Base-by-base conservation (phyloP, 805 yeast species). In the Komagataella pseudopastoris region DNA sequence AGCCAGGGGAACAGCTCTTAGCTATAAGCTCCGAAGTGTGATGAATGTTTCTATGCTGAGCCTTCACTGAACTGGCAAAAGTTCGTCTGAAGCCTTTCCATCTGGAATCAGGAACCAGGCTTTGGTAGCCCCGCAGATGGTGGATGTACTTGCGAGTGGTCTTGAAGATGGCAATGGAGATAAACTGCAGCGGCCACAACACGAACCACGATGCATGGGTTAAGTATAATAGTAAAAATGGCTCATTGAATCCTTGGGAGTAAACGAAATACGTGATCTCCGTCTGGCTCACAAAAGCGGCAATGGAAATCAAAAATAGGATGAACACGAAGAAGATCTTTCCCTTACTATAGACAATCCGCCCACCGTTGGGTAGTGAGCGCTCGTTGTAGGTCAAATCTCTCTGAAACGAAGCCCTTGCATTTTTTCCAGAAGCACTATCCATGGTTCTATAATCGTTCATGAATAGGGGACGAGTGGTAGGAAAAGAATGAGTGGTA, bases 181-280 rank as follows among this genome's bases (percentile, higher is more conserved):
- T 7, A 7, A 81, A 74, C 61, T 88, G 95, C 5, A 76, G 49
- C 0, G 90, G 91, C 85, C 88, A 82, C 48, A 85, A 69, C 10
- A 77, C 50, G 73, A 80, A 70, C 95, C 93, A 85, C 8, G 83
- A 76, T 2, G 89, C 85, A 60, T 88, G 96, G 0, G 95, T 88
- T 16, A 85, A 65, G 51, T 72, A 64, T n/a, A 83, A 66, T 51
- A 83, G 66, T 22, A 87, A 63, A 20, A 86, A 70, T 0, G 96
- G 96, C 60, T 87, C 89, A 50, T 75, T 62, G 63, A 79, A 88
- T 3, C 73, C 75, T 6, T 69, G 61, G 30, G 71, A 68, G 60
- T 86, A 83, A 5, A 88, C 72, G 52, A 81, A 81, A 6, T 88
- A 75, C 1, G 95, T 86, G 54, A 82, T 70, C 62, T 88, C 96